Evolutionary conservation across 352 stramenopile species (phyloP).

Genomic region (Phytophthora capsici): DNA sequence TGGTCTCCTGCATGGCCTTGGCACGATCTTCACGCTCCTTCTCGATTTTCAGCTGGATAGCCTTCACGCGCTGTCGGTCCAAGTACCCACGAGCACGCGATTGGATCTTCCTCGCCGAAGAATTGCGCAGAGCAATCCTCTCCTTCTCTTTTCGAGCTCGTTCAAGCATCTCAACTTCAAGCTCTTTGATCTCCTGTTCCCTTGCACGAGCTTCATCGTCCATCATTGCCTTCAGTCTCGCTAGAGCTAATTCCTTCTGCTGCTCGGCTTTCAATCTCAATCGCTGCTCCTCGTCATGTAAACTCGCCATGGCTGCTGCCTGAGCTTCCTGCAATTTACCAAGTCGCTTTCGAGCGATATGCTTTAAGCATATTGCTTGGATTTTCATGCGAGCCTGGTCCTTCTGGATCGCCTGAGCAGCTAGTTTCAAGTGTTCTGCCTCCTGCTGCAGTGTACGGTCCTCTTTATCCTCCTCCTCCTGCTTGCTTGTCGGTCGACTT

Average conservation of each 20-base stretch:
- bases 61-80: constrained; percentile 56
- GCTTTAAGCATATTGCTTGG: constrained; percentile 62
- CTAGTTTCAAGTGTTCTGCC: constrained; percentile 46
- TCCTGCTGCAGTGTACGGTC: constrained; percentile 46
- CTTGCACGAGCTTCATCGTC: constrained; percentile 67
- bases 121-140: constrained; percentile 53
- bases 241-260: constrained; percentile 73
- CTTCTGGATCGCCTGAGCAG: constrained; percentile 46
- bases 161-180: constrained; percentile 82
- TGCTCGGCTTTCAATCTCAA: constrained; percentile 61
- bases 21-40: constrained; percentile 65
- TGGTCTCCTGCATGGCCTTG: constrained; percentile 58
- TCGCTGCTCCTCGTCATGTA: constrained; percentile 68
- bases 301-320: constrained; percentile 48
- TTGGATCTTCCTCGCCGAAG: constrained; percentile 66
- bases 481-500: constrained; percentile 31
- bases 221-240: constrained; percentile 71
- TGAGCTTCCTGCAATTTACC: constrained; percentile 57
- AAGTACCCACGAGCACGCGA: constrained; percentile 60
- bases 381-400: constrained; percentile 75
- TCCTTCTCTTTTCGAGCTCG: constrained; percentile 72
- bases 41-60: constrained; percentile 71
- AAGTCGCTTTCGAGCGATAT: constrained; percentile 48
- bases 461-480: constrained; percentile 47
- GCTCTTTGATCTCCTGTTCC: constrained; percentile 75